Evolutionary conservation across 2,329 filamentous ascomycete species (phyloP), one percentile per base, ranked within the genome.

Genomic region (Aspergillus fijiensis): DNA sequence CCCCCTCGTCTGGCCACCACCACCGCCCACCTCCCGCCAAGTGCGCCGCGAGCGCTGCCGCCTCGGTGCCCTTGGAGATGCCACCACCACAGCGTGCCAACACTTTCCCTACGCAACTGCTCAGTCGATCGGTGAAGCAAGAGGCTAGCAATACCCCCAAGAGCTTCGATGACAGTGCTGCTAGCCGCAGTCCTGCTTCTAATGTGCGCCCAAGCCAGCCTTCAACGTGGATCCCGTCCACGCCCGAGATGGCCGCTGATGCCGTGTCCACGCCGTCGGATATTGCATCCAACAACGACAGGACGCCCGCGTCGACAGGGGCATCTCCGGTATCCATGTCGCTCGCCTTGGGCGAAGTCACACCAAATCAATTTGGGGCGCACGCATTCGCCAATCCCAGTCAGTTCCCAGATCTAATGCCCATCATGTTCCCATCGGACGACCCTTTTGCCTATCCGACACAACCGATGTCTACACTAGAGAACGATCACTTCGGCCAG

Each of bases 371-470:
- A 16, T 76, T 72, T 60, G 55, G 53, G 14, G 63, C 74, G 12
- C 75, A 74, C 42, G 72, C 71, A 45, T 72, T 77, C 56, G 68
- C 68, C 33, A 72, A 69, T 51, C 55, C 66, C 7, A 63, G 62
- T 42, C 74, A 75, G 57, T 72, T 81, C 16, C 79, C 79, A 1
- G 80, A 81, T 64, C 70, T 82, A 45, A 80, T 79, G 74, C 77
- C 77, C 9, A 79, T 82, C 65, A 82, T 82, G 80, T 82, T 79
- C 61, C 79, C 80, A 4, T 81, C 80, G 2, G 76, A 77, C 59
- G 80, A 82, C 58, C 80, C 80, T 14, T 82, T 81, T 60, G 80
- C 79, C 5, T 82, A 82, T 63, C 79, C 79, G 16, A 80, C 77
- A 33, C 80, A 81, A 61, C 79, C 80, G 5, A 77, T 81, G 76